Conservation (phyloP, 176 grass and related monocot genomes). For the Carex cristatella region DNA sequence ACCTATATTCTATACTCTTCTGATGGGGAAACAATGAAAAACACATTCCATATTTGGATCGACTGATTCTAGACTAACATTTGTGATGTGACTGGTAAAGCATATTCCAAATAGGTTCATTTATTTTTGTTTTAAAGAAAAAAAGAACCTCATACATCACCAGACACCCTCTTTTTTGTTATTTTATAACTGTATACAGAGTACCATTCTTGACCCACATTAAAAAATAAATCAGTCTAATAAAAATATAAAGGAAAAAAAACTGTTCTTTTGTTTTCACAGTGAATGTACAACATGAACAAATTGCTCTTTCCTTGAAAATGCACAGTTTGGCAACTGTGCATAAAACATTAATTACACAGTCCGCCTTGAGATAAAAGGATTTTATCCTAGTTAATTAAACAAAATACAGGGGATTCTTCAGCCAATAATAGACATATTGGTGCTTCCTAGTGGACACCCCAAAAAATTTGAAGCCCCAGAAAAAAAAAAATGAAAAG, state of each 20-base stretch:
- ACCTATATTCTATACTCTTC: background rate
- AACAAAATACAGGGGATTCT: background rate
- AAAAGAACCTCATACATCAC: constrained; percentile 3
- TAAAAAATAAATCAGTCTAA: background rate
- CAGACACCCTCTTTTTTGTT: background rate
- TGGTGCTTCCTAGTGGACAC: background rate
- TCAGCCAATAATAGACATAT: background rate
- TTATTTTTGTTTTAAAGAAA: background rate
- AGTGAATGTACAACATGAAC: background rate
- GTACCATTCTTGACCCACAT: no score
- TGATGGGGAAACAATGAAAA: background rate
- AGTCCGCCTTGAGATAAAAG: background rate
- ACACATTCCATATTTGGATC: background rate
- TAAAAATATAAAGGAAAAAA: background rate
- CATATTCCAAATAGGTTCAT: background rate
- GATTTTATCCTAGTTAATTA: background rate
- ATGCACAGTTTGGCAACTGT: background rate
- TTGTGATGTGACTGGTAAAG: background rate
- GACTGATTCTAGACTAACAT: background rate
- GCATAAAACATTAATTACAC: background rate
- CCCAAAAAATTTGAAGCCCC: background rate
- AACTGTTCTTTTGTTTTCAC: no score
- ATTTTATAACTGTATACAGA: background rate
- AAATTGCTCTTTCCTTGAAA: background rate
- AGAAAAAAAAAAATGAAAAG: background rate